Evolutionary conservation across 768 basidiomycete species (phyloP), one percentile per base, ranked within the genome.

Genomic region (Trametes gibbosa): DNA sequence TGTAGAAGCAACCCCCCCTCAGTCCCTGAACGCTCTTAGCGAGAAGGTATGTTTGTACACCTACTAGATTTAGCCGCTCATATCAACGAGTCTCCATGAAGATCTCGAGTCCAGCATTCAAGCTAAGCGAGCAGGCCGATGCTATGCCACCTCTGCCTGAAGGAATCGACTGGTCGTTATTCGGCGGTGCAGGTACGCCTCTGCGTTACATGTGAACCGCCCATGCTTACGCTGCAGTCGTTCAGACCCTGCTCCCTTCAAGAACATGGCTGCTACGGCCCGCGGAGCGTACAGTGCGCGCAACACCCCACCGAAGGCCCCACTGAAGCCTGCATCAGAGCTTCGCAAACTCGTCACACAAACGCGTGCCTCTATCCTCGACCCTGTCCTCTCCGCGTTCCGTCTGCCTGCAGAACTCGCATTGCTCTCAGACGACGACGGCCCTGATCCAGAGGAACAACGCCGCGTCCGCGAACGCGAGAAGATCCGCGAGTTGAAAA

Each of bases 81-180:
- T 48, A 5, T 2, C 41, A 23, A 50, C n/a, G 24, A 19, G 23
- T 66, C 8, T 7, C 17, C 17, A 14, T 6, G 17, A 17, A 76
- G 60, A 74, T 80, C 57, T 56, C 67, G 66, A 75, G 48, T 63
- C 47, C 52, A 10, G 63, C 70, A 34, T 73, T 76, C 62, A 66
- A 63, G 50, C 61, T 87, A 45, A 81, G 79, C 59, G 76, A 78
- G 35, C 72, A 80, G 50, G 68, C 71, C 0, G 79, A 81, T 53
- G 77, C 78, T 34, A 72, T 74, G 23, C 73, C 81, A 2, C 65
- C 68, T 1, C 66, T 82, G 5, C 82, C 83, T 3, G 68, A 77
- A 56, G 76, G 77, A 32, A 74, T 90, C 46, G 76, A 90, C 62
- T 92, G 89, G 90, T 70, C 77, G 12, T 65, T 80, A 1, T 90